Base-by-base conservation (phyloP, 495 filamentous ascomycete species). In the Hypoxylon fuscum region DNA sequence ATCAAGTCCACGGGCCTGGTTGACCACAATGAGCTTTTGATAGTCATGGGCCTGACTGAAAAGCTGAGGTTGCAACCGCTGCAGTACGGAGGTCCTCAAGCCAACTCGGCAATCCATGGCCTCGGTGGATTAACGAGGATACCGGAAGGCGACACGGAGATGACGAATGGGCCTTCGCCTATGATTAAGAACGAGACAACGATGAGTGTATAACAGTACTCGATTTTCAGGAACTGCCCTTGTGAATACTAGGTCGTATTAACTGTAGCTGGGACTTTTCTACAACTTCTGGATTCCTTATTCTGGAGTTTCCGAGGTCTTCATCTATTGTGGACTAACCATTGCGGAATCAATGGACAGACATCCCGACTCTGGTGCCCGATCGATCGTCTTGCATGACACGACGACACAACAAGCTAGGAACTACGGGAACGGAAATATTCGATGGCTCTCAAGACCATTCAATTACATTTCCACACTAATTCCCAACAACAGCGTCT, bases 41-140 rank as follows among this genome's bases (percentile, higher is more conserved):
- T 87, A 27, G 89, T 98, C 46, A 84, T 90, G 6, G 93, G 91
- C 64, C 75, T 97, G 64, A 93, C 93, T 72, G 89, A 96, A 73
- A 92, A 93, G 70, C 82, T 97, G n/a, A 87, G 88, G 60, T 73
- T 95, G 20, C 85, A 85, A 42, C 73, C 59, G 38, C 85, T 88
- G 61, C 63, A 58, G 11, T 49, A 55, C 21, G 69, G 63, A 8
- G 57, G 67, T 1, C 66, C 63, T 0, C 77, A 82, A 29, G 74
- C 79, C 10, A 77, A 81, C 15, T 72, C 90, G 12, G 66, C 69
- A n/a, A 66, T 65, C 5, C 75, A 77, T 14, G 76, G 76, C 7
- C 83, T 89, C 20, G 89, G 89, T 2, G 88, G 89, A 0, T 77
- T 94, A 44, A 83, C 87, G 53, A 79, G 85, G 17, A 90, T 93